Percentiles rank a stretch among this genome's conserved stretches.
phyloP scores from a whole-genome alignment of 305 asterid genomes.

The Fraxinus ornus region DNA sequence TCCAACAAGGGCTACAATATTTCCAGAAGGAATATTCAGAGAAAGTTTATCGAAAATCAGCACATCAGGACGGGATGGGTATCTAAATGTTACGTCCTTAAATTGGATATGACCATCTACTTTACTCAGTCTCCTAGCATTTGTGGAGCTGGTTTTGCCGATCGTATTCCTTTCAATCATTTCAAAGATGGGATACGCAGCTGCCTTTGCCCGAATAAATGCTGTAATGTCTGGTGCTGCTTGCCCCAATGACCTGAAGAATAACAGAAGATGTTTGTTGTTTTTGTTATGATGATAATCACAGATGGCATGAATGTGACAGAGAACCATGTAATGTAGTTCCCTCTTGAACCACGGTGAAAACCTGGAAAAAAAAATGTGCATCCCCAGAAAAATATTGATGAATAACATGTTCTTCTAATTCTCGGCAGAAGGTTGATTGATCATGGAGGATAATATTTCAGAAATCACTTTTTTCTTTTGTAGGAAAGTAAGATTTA shows the following conservation, averaged over 20 bases:
- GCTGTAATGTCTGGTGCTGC: conserved; percentile 88
- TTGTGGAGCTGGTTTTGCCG: conserved; percentile 45
- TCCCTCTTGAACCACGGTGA: not conserved
- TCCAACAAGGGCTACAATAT: conserved; percentile 89
- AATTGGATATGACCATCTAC: conserved; percentile 83
- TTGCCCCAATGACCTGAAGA: conserved; percentile 80
- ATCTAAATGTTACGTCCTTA: conserved; percentile 68
- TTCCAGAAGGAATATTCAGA: conserved; percentile 83
- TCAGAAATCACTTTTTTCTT: not conserved
- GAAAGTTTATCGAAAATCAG: conserved; percentile 62
- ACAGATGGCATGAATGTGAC: not conserved
- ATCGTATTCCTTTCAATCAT: conserved; percentile 77
- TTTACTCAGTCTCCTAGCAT: conserved; percentile 50
- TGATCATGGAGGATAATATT: not conserved
- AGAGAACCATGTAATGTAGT: not conserved
- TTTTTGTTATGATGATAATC: not conserved
- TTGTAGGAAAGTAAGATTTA: not conserved
- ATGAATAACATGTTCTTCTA: not conserved
- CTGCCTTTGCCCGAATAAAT: conserved; percentile 77
- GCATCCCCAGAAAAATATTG: not conserved
- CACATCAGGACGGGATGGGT: conserved; percentile 85
- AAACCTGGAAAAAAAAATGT: not conserved
- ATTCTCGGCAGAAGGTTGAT: not conserved
- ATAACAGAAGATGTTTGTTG: not conserved
- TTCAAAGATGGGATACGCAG: conserved; percentile 87